These are phyloP conservation scores for Dothideomycetes sp. DNA, from an alignment of 2,329 filamentous ascomycete genomes.

Conservation along the genomic window DNA sequence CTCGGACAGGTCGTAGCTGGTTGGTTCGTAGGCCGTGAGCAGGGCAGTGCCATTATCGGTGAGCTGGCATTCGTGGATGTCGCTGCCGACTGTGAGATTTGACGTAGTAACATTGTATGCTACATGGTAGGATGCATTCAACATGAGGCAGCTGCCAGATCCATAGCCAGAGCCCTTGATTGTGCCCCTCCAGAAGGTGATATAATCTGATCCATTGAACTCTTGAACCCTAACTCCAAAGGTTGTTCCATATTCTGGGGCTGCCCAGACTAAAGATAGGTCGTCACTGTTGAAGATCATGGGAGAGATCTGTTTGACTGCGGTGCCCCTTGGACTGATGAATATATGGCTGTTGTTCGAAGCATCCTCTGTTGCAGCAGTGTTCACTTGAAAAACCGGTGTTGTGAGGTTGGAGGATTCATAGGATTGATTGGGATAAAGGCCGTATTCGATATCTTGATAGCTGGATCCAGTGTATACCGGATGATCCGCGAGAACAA, in stretches of 20 bases:
- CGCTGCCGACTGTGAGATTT: constrained; percentile 27
- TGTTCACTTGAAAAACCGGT: constrained; percentile 15
- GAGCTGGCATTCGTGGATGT: constrained; percentile 33
- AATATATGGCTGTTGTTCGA: constrained; percentile 3
- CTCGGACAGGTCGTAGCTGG: constrained; percentile 17
- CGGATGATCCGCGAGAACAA: constrained; percentile 6
- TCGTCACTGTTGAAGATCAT: constrained; percentile 21
- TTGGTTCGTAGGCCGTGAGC: constrained; percentile 31
- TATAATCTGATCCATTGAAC: constrained; percentile 23
- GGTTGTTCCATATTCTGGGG: constrained; percentile 23
- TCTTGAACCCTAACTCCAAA: constrained; percentile 33
- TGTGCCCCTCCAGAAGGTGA: constrained; percentile 30
- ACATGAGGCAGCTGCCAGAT: constrained; percentile 23
- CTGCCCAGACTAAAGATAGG: constrained; percentile 18
- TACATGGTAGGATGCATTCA: constrained; percentile 18
- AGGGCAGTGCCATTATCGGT: constrained; percentile 30
- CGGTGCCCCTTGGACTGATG: constrained; percentile 8
- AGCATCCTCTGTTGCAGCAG: constrained; percentile 2
- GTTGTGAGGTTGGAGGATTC: constrained; percentile 22
- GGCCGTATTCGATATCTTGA: constrained; percentile 24
- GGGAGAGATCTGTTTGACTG: constrained; percentile 12
- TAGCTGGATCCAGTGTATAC: constrained; percentile 13
- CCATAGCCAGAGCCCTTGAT: constrained; percentile 25
- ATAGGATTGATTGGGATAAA: constrained; percentile 24
- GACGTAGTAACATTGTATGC: constrained; percentile 18